Percentiles rank a stretch among this genome's conserved stretches.
Evolutionary conservation across 1,284 basidiomycete genomes (phyloP).

Genomic region (Inonotus obliquus): DNA sequence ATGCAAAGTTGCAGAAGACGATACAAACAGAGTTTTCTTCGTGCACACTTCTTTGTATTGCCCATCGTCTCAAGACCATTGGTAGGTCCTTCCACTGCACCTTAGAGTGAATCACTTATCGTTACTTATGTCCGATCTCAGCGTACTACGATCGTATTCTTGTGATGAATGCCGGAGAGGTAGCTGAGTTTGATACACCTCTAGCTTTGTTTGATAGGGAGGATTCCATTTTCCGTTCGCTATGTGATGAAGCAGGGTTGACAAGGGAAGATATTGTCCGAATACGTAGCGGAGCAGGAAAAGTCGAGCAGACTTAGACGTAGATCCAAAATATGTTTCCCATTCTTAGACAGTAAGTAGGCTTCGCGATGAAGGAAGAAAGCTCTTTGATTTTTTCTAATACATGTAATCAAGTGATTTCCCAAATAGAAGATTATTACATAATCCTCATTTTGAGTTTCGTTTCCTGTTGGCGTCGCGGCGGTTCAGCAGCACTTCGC

Average conservation of each 20-base stretch:
- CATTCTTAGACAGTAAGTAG: too few species aligned
- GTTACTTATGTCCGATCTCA: conserved; percentile 23
- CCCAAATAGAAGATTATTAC: background rate
- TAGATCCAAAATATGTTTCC: too few species aligned
- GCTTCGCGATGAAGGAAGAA: too few species aligned
- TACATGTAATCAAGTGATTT: too few species aligned
- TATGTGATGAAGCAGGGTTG: conserved; percentile 72
- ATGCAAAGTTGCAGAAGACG: conserved; percentile 70
- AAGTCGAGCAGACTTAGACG: background rate
- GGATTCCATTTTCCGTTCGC: conserved; percentile 70
- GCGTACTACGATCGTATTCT: conserved; percentile 74
- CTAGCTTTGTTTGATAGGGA: conserved; percentile 65
- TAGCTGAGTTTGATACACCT: conserved; percentile 78
- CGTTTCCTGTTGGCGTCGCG: conserved; percentile 4
- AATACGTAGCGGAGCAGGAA: conserved; percentile 24
- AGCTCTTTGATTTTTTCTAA: too few species aligned
- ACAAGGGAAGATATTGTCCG: conserved; percentile 47
- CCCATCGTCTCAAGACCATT: conserved; percentile 76
- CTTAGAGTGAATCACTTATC: background rate
- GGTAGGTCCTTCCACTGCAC: conserved; percentile 31
- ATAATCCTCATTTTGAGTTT: conserved; percentile 8
- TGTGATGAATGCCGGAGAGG: conserved; percentile 66
- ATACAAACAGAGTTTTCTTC: conserved; percentile 67
- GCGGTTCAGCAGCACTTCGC: conserved; percentile 3
- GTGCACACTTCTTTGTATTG: conserved; percentile 67